Conservation (phyloP, 306 rosid genomes). For the Cyclanthera cordifolia region DNA sequence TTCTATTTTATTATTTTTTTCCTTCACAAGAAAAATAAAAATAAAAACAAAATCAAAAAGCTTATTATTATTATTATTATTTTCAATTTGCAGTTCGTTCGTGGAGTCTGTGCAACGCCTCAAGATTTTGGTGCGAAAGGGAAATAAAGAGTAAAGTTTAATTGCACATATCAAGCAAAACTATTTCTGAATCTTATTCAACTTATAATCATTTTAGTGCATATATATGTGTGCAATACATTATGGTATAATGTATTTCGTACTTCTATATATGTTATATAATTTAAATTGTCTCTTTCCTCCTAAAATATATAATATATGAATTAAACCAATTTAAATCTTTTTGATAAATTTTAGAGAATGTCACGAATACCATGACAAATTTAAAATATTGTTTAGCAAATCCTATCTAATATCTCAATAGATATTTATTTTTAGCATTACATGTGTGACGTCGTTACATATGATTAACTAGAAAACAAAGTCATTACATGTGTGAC, state of each 20-base stretch:
- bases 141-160: not conserved
- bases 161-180: not conserved
- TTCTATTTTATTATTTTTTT: not conserved
- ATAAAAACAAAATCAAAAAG: not conserved
- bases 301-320: too few relatives aligned
- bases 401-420: too few relatives aligned
- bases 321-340: too few relatives aligned
- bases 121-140: slow-evolving; percentile 15
- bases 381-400: too few relatives aligned
- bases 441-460: too few relatives aligned
- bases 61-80: not conserved
- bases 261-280: not conserved
- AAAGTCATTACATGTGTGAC: too few relatives aligned
- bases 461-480: too few relatives aligned
- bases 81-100: slow-evolving; percentile 21
- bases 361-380: too few relatives aligned
- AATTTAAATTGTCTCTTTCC: not conserved
- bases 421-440: too few relatives aligned
- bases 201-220: not conserved
- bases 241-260: not conserved
- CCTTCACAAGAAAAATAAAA: not conserved
- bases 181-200: not conserved
- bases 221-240: not conserved
- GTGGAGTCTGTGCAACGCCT: slow-evolving; percentile 32
- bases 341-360: too few relatives aligned